Percentiles rank a stretch among this genome's conserved stretches.
Conservation (phyloP, 176 grass and related monocot genomes). For the Ensete ventricosum region DNA sequence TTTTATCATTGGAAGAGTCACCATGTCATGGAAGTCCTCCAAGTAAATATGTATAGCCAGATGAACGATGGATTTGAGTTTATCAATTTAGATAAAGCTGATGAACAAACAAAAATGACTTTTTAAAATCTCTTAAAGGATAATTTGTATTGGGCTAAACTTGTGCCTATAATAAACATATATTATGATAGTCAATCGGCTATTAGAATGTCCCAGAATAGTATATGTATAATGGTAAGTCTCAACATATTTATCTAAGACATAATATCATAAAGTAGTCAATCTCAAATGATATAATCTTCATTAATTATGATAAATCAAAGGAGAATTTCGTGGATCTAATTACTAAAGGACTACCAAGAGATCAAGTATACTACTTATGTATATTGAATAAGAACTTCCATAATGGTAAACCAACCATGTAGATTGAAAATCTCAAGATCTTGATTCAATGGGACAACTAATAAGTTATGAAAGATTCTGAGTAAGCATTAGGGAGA, state of each 20-base stretch:
- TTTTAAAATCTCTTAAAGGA: not conserved
- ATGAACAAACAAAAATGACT: too few relatives aligned
- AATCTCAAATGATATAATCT: not conserved
- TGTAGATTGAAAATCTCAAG: too few relatives aligned
- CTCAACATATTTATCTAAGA: not conserved
- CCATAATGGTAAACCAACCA: too few relatives aligned
- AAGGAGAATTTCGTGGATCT: not conserved
- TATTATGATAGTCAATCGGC: not conserved
- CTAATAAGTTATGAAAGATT: too few relatives aligned
- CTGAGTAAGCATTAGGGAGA: too few relatives aligned
- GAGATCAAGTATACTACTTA: too few relatives aligned
- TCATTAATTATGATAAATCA: not conserved
- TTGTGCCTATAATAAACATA: not conserved
- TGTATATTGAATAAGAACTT: too few relatives aligned
- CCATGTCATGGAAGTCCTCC: not conserved
- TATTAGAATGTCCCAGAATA: not conserved
- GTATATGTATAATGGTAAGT: not conserved
- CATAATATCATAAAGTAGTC: not conserved
- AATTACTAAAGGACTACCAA: too few relatives aligned
- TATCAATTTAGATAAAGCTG: not conserved
- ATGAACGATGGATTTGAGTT: not conserved
- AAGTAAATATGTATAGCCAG: not conserved
- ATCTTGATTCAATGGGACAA: too few relatives aligned
- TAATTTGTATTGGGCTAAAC: not conserved
- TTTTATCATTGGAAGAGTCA: not conserved